Conservation (phyloP, 2,329 filamentous ascomycete genomes). For the Neocucurbitaria cava region DNA sequence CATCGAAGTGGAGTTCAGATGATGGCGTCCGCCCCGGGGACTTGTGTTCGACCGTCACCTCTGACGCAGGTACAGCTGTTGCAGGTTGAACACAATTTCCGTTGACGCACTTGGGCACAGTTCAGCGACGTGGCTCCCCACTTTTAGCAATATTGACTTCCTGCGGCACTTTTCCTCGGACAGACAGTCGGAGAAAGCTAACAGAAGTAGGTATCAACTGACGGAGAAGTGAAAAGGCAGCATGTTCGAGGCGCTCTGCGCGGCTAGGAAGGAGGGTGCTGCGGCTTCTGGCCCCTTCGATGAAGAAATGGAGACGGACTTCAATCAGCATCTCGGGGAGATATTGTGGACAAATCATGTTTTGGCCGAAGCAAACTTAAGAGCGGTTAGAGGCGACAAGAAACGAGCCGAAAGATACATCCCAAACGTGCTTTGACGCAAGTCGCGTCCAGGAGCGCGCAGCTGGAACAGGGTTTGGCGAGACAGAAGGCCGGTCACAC, state of each 20-base stretch:
- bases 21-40: conserved; percentile 38
- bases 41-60: conserved; percentile 25
- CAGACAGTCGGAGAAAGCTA: conserved; percentile 11
- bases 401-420: conserved; percentile 25
- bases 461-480: conserved; percentile 39
- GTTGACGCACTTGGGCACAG: conserved; percentile 3
- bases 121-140: conserved; percentile 3
- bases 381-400: conserved; percentile 32
- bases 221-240: conserved; percentile 8
- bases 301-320: conserved; percentile 1
- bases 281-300: conserved; percentile 1
- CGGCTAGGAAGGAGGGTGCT: conserved; percentile 3
- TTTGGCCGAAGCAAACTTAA: conserved; percentile 22
- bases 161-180: conserved; percentile 16
- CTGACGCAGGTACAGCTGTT: conserved; percentile 42
- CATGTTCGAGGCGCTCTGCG: conserved; percentile 13
- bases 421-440: conserved; percentile 43
- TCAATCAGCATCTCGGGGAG: conserved; percentile 15
- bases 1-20: conserved; percentile 29
- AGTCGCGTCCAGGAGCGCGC: conserved; percentile 29
- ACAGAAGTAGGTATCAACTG: conserved; percentile 7
- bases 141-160: conserved; percentile 12
- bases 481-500: conserved; percentile 18
- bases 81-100: conserved; percentile 8
- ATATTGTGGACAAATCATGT: conserved; percentile 14